Evolutionary conservation across 2,329 filamentous ascomycete genomes (phyloP).

Genomic region (Colletotrichum salicis): DNA sequence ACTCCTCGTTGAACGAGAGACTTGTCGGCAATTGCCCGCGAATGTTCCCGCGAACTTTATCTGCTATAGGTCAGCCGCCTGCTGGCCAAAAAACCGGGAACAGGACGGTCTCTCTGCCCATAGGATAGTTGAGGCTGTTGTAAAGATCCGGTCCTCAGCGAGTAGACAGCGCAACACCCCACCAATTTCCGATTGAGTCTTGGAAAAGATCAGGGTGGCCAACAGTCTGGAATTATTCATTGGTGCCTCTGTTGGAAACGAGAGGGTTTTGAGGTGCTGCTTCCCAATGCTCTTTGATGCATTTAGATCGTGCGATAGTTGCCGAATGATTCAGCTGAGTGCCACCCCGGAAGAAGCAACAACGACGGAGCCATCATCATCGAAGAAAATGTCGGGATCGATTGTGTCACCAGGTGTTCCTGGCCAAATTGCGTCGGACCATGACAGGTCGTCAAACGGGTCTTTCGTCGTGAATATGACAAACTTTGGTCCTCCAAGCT

Average conservation of each 20-base stretch:
- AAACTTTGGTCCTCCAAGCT: background rate
- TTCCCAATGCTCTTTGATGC: conserved; percentile 56
- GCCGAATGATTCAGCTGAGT: conserved; percentile 53
- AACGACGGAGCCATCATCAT: conserved; percentile 55
- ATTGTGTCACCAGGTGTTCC: conserved; percentile 39
- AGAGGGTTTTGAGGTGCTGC: conserved; percentile 55
- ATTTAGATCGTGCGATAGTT: conserved; percentile 53
- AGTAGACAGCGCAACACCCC: conserved; percentile 45
- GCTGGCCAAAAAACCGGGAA: conserved; percentile 59
- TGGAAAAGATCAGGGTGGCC: conserved; percentile 59
- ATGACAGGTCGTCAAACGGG: conserved; percentile 36
- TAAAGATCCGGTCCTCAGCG: conserved; percentile 53
- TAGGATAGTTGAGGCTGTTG: conserved; percentile 55
- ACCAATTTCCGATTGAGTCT: conserved; percentile 59
- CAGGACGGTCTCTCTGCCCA: conserved; percentile 65
- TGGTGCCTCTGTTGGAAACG: conserved; percentile 51
- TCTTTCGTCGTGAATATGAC: conserved; percentile 33
- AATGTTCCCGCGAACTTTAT: conserved; percentile 56
- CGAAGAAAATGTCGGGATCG: conserved; percentile 63
- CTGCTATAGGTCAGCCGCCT: conserved; percentile 58
- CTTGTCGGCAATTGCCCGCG: too few relatives aligned
- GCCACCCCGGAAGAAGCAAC: conserved; percentile 46
- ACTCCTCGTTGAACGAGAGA: too few relatives aligned
- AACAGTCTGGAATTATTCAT: conserved; percentile 53
- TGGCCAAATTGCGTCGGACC: conserved; percentile 41